Evolutionary conservation across 1,284 basidiomycete genomes (phyloP), one percentile per base, ranked within the genome.

Genomic region (Boletus smithii): DNA sequence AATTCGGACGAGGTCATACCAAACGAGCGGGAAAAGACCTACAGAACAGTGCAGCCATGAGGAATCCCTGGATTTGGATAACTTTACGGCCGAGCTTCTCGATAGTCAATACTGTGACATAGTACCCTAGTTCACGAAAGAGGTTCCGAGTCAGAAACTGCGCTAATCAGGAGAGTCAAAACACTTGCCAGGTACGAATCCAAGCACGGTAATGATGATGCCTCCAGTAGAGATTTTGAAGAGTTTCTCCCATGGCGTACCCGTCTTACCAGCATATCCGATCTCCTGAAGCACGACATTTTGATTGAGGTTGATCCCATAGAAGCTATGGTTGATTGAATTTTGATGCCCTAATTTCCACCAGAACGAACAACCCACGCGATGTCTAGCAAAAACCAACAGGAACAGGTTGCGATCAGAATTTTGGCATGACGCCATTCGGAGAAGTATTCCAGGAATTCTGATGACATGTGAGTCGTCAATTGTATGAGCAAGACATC

Each of bases 41-140:
- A 85, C 81, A 68, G 69, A 88, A 85, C 2, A 88, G 68, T 2
- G 83, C 83, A 33, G 87, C 75, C 51, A 87, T 42, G 31, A 82
- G 61, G 76, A 91, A 92, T 9, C 88, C 88, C 69, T 88, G 84
- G 45, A 91, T 71, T 63, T 91, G 87, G 55, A 88, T 88, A 61
- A 73, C 74, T 61, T 88, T 88, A 33, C 86, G 75, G 2, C 87
- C 87, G 18, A 87, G 74, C 51, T 73, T 75, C 66, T 89, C 88
- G 53, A 89, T 85, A 9, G 82, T 78, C 29, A 88, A 61, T 41
- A 89, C 73, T 0, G 84, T 72, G 4, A 70, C 81, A 56, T 87
- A 89, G 65, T 88, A 86, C 7, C 86, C 85, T 60, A 71, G 44
- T 44, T n/a, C 59, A 44, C 62, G 58, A 23, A 24, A 37, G 14